phyloP scores from a whole-genome alignment of 345 rosid species.

The Theobroma cacao region DNA sequence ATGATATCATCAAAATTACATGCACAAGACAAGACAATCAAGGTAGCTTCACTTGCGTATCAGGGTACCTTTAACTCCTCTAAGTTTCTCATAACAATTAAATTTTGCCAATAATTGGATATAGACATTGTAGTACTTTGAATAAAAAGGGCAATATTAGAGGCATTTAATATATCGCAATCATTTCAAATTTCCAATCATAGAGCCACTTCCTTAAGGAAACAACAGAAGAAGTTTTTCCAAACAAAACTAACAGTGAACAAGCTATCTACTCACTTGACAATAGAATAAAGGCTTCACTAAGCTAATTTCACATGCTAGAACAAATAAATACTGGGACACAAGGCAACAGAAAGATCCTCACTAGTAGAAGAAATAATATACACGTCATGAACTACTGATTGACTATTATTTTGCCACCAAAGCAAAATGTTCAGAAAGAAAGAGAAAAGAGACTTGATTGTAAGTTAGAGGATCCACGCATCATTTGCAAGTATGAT shows the following conservation, averaged over 20 bases:
- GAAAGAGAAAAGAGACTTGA: background rate
- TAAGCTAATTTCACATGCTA: background rate
- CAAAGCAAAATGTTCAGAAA: background rate
- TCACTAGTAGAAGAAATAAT: background rate
- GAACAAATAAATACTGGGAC: background rate
- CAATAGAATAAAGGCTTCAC: background rate
- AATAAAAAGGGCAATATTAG: background rate
- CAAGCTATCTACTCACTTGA: background rate
- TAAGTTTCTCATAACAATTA: too few relatives aligned
- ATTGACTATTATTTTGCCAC: background rate
- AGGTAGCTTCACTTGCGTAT: too few relatives aligned
- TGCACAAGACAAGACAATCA: too few relatives aligned
- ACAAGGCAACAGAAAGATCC: background rate
- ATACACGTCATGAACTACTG: background rate
- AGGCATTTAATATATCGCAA: background rate
- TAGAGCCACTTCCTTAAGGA: background rate
- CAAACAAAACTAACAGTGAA: background rate
- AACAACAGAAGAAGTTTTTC: background rate
- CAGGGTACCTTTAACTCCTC: background rate
- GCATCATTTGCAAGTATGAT: background rate
- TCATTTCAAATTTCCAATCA: background rate
- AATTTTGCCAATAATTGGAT: too few relatives aligned
- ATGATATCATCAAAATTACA: too few relatives aligned
- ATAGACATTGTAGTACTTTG: background rate
- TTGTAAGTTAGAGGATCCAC: conserved; percentile 7